Evolutionary conservation across 2,329 filamentous ascomycete species (phyloP).

Genomic region (Leptographium procerum): DNA sequence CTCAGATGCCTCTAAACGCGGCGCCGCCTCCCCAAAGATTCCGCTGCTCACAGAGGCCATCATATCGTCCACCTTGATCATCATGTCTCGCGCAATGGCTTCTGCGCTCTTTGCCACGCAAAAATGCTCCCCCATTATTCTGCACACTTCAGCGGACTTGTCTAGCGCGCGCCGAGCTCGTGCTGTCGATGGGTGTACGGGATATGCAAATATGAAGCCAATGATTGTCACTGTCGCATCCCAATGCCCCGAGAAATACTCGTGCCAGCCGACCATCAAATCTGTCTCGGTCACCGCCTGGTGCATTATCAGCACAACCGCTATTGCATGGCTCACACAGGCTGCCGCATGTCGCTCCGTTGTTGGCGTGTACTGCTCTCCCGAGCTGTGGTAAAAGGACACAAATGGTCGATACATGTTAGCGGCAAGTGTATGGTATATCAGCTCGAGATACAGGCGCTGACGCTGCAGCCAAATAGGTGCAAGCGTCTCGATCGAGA

Average conservation of each 20-base stretch:
- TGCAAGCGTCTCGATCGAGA: conserved; percentile 6
- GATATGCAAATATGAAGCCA: conserved; percentile 28
- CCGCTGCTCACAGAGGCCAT: neutral
- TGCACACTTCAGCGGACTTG: conserved; percentile 23
- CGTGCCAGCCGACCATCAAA: conserved; percentile 25
- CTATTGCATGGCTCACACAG: conserved; percentile 24
- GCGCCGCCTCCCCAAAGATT: neutral
- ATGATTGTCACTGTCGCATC: conserved; percentile 27
- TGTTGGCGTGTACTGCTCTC: conserved; percentile 5
- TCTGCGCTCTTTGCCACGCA: conserved; percentile 22
- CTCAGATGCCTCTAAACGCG: neutral
- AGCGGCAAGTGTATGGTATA: conserved; percentile 26
- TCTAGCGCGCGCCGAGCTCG: conserved; percentile 22
- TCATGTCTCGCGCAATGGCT: conserved; percentile 16
- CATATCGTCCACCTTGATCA: neutral
- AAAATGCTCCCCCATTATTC: conserved; percentile 23
- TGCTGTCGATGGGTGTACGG: conserved; percentile 17
- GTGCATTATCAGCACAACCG: conserved; percentile 24
- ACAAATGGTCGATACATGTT: conserved; percentile 29
- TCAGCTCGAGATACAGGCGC: conserved; percentile 27
- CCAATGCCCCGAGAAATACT: conserved; percentile 31
- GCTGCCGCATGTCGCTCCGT: conserved; percentile 18
- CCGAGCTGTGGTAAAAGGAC: conserved; percentile 16
- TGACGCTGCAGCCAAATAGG: conserved; percentile 30
- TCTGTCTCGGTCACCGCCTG: conserved; percentile 21